A percentile compares a stretch with the other conserved stretches of the same genome.
These are phyloP conservation scores for Perkinsus olseni DNA, from an alignment of 169 alveolate species.

Conservation along the genomic window DNA sequence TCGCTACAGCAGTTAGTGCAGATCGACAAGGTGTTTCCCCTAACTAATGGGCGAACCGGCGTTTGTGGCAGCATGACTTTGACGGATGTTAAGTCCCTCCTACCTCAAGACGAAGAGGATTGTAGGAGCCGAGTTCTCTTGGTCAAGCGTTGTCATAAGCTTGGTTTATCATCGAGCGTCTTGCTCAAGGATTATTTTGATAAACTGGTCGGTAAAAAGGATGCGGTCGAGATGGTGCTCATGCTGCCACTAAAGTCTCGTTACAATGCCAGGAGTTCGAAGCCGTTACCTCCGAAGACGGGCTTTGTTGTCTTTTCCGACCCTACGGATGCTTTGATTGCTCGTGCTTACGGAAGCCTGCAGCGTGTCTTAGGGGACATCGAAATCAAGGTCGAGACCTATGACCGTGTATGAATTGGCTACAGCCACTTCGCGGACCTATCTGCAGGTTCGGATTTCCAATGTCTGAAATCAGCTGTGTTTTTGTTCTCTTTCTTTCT, in stretches of 20 bases:
- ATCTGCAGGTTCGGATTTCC: background rate
- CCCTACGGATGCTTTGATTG: background rate
- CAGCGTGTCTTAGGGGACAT: background rate
- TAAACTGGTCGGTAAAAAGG: background rate
- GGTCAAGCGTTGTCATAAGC: background rate
- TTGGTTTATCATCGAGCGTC: background rate
- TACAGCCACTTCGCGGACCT: background rate
- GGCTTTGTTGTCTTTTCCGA: background rate
- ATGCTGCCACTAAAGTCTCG: background rate
- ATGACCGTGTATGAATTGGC: background rate
- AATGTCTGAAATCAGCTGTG: background rate
- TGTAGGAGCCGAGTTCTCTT: background rate
- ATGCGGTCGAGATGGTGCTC: background rate
- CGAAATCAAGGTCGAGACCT: background rate
- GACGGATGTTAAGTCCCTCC: conserved; percentile 2
- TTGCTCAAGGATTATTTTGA: background rate
- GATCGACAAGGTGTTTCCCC: background rate
- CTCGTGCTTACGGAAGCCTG: background rate
- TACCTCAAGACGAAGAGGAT: background rate
- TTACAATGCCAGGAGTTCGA: background rate
- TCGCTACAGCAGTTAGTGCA: background rate
- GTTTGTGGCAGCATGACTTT: background rate
- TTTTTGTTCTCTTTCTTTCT: background rate
- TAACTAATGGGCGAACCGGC: background rate
- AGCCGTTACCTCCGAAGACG: background rate